Evolutionary conservation across 352 stramenopile genomes (phyloP).

Genomic region (Blastocystis hominis): DNA sequence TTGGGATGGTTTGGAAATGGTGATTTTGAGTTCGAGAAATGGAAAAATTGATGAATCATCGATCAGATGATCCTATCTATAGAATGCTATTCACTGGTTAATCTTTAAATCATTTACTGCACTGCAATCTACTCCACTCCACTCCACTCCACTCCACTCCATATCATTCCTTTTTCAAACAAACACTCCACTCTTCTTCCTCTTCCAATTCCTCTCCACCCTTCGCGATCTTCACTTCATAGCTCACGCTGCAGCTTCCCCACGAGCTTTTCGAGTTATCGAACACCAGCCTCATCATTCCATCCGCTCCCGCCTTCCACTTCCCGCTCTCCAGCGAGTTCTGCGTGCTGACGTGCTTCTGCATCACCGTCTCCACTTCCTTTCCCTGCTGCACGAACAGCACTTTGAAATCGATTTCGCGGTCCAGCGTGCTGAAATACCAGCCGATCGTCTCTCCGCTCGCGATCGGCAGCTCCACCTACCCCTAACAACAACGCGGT

Average conservation of each 20-base stretch:
- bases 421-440: conserved; percentile 40
- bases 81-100: too few relatives aligned
- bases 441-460: not conserved
- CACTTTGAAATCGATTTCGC: conserved; percentile 26
- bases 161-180: not conserved
- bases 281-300: not conserved
- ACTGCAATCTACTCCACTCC: too few relatives aligned
- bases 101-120: too few relatives aligned
- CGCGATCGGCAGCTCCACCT: not conserved
- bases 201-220: not conserved
- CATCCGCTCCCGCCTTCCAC: not conserved
- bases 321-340: not conserved
- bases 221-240: conserved; percentile 21
- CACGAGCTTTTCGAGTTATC: conserved; percentile 49
- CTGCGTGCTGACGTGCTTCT: not conserved
- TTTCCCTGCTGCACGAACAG: not conserved
- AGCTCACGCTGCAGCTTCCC: conserved; percentile 31
- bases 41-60: too few relatives aligned
- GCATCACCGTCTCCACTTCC: not conserved
- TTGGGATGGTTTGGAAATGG: not conserved
- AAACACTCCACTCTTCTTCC: not conserved
- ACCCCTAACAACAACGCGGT: not conserved
- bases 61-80: too few relatives aligned
- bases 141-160: not conserved
- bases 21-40: too few relatives aligned